Conservation (phyloP, 1,284 basidiomycete species). For the Moniliophthora roreri region DNA sequence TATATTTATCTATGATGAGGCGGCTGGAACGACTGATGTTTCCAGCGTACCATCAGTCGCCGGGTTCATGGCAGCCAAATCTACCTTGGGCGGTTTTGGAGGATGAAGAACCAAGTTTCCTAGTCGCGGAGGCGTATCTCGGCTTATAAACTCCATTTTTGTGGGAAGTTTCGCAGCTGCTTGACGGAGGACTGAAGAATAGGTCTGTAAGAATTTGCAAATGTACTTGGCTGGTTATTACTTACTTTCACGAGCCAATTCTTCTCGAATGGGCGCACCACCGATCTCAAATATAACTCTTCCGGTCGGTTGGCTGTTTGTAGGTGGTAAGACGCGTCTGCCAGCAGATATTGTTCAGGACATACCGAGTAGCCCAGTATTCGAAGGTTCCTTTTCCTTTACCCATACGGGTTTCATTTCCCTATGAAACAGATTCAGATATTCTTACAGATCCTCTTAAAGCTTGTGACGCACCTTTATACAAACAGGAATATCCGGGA, state of each 20-base stretch:
- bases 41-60: too few relatives aligned
- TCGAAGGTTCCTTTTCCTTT: conserved; percentile 99
- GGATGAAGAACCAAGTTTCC: conserved; percentile 67
- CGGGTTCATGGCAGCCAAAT: not conserved
- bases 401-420: conserved; percentile 99
- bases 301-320: conserved; percentile 80
- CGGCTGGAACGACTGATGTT: too few relatives aligned
- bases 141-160: conserved; percentile 85
- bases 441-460: not conserved
- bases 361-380: conserved; percentile 93
- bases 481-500: conserved; percentile 97
- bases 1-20: too few relatives aligned
- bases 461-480: conserved; percentile 69
- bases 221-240: conserved; percentile 10
- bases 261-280: conserved; percentile 87
- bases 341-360: conserved; percentile 11
- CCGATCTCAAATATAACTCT: conserved; percentile 95
- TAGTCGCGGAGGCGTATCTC: conserved; percentile 72
- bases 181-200: conserved; percentile 73
- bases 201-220: conserved; percentile 4
- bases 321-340: conserved; percentile 6
- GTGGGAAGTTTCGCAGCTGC: conserved; percentile 92
- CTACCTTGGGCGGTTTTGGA: conserved; percentile 23
- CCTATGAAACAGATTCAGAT: conserved; percentile 45
- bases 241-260: conserved; percentile 90